Base-by-base conservation (phyloP, 2,329 filamentous ascomycete genomes). In the Akanthomyces uredinophilus region DNA sequence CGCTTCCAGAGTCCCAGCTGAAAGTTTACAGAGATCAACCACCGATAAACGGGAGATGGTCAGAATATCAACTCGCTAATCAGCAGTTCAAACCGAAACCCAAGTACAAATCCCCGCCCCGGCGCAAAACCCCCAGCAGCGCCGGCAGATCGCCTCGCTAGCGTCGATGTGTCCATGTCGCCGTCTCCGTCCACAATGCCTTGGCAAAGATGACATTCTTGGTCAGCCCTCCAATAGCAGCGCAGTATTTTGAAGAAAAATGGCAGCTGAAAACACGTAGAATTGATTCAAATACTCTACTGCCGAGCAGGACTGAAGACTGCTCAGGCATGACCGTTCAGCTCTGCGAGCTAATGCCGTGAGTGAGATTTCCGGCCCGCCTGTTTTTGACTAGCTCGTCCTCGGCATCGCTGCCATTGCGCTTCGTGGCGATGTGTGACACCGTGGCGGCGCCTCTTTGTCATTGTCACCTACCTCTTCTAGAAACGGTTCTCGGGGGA, bases 91-190 rank as follows among this genome's bases (percentile, higher is more conserved):
- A 13, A 3, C n/a, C 22, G 29, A 60, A 53, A 39, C 20, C 37
- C 39, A 27, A 52, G 46, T 32, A 43, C 20, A 22, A 18, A 24
- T 27, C 32, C 8, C 35, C 5, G 8, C n/a, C n/a, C 1, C 22
- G 22, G 29, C 54, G 54, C 20, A 35, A 18, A 29, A 41, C 16
- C 7, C 32, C n/a, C 10, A 35, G 32, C 4, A 35, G 32, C 7
- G 32, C 32, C 7, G 32, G 57, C 37, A 52, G 57, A 60, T 60
- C 57, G 49, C 10, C 27, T 24, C 18, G 57, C 49, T 60, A 60
- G 57, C 49, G 57, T 60, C 57, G 57, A 60, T 60, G 39, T 49
- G 37, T 20, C 39, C 39, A 60, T 60, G 27, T 32, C 16, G 24
- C 57, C 44, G 8, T 52, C 24, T 29, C 32, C 16, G 35, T 22